Base-by-base conservation (phyloP, 306 rosid genomes). In the Quercus engelmannii region DNA sequence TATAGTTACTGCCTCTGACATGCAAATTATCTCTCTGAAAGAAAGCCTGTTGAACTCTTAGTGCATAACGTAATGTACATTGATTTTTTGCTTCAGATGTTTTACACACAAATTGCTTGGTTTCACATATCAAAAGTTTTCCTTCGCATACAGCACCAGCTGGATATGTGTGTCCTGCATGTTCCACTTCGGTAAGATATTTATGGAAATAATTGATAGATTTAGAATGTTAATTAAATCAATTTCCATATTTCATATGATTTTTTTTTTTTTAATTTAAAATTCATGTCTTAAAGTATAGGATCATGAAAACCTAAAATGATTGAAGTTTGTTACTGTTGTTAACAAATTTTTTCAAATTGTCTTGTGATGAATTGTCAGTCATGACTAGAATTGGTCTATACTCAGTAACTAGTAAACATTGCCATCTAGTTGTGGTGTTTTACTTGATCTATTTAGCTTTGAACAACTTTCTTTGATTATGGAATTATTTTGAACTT, bases 141-240 rank as follows among this genome's bases (percentile, higher is more conserved):
- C 97, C 98, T 79, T 88, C 88, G 0, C 96, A 93, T 79, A 96
- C 98, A 68, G 99, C 98, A 46, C 99, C 97, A 31, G 99, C 99
- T 78, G 99, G 99, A 86, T 96, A 93, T 62, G 92, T 74, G 56
- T 96, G 99, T 85, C 99, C 97, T n/a, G 78, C 86, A 58, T 96
- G 99, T 85, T 89, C 98, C 55, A 90, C 89, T 65, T 85, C 92
- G 84, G 99, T 96, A 89, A 81, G 91, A 80, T 76, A 64, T 83
- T 54, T 63, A 77, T 85, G 69, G 20, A 2, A 69, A 31, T 69
- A 41, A 35, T 69, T 41, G 23, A 20, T 23, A 35, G n/a, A 35
- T 58, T 68, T 58, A 43, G 71, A 74, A 79, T 54, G 25, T 33
- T 31, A 17, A 64, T 30, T 64, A 26, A 17, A 63, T 28, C 18